Evolutionary conservation across 306 rosid genomes (phyloP), one percentile per base, ranked within the genome.

Genomic region (Phaseolus lunatus): DNA sequence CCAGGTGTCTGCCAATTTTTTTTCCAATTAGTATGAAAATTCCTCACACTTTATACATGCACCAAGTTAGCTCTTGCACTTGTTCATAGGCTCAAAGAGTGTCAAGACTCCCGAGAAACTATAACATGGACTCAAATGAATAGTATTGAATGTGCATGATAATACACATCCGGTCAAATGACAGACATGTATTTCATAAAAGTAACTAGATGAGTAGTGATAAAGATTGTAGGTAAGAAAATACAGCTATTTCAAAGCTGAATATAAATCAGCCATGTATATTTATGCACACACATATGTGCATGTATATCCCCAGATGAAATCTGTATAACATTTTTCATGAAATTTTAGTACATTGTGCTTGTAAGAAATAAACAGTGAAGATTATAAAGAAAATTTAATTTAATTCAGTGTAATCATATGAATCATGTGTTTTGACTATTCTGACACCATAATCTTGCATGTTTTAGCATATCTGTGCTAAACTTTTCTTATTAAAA

Each of bases 141-240:
- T 50, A 1, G 13, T 19, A 52, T 19, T 11, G 58, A 52, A 52
- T 52, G 12, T 50, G n/a, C n/a, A 56, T 56, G 2, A 37, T n/a
- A 18, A 67, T 23, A 14, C 22, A 67, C 7, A 12, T 2, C 22
- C 14, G 1, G 66, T 58, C 20, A 59, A 59, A 14, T 27, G 66
- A 59, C 37, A 58, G 35, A 24, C 18, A 41, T 41, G 15, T 57
- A 57, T 24, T 63, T 13, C 69, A 11, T 15, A 35, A 4, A 65
- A 39, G 52, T 65, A 44, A 43, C 20, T 14, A 67, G 53, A 67
- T 39, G 72, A 67, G 9, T 56, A 56, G 49, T 73, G 67, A 56
- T 27, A 39, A 57, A 43, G 39, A 39, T 7, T 14, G 16, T 41
- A 43, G 27, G 13, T 15, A 16, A 73, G 24, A 37, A 3, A 39